Conservation (phyloP, 371 early-diverging fungal genomes). For the Furculomyces boomerangus region DNA sequence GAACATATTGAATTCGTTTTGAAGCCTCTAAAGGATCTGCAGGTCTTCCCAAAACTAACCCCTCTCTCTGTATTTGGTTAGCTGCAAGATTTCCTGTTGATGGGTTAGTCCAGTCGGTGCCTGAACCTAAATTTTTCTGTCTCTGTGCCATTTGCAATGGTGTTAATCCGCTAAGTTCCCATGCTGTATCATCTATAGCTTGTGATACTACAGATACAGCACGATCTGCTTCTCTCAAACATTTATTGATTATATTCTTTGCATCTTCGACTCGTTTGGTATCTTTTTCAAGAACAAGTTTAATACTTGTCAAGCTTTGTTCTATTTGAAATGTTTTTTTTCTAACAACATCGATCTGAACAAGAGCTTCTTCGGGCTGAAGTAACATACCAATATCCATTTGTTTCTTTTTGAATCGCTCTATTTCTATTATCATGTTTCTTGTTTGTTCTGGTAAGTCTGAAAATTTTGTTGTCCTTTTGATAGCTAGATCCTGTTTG, state of each 20-base stretch:
- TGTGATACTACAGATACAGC: slow-evolving; percentile 3
- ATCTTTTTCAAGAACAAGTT: not conserved
- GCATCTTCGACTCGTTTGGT: not conserved
- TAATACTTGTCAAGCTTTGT: not conserved
- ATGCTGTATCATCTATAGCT: slow-evolving; percentile 5
- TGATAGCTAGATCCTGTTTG: no score
- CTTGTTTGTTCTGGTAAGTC: slow-evolving; percentile 2
- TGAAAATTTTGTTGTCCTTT: not conserved
- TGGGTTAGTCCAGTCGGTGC: not conserved
- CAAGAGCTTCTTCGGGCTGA: not conserved
- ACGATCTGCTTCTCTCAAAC: slow-evolving; percentile 1
- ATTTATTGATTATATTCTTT: not conserved
- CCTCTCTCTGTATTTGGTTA: not conserved
- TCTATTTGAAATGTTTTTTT: not conserved
- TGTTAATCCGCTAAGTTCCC: slow-evolving; percentile 18
- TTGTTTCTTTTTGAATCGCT: slow-evolving; percentile 1
- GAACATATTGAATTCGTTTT: slow-evolving; percentile 18
- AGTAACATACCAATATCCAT: not conserved
- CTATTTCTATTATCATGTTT: not conserved
- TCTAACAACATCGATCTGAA: not conserved
- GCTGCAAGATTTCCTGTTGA: not conserved
- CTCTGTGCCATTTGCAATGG: slow-evolving; percentile 17
- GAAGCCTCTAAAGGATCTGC: slow-evolving; percentile 16
- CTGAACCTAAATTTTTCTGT: slow-evolving; percentile 8
- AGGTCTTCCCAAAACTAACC: not conserved